A percentile compares a stretch with the other conserved stretches of the same genome.
Conservation (phyloP, 1,284 basidiomycete genomes). For the Melanopsichium pennsylvanicum region DNA sequence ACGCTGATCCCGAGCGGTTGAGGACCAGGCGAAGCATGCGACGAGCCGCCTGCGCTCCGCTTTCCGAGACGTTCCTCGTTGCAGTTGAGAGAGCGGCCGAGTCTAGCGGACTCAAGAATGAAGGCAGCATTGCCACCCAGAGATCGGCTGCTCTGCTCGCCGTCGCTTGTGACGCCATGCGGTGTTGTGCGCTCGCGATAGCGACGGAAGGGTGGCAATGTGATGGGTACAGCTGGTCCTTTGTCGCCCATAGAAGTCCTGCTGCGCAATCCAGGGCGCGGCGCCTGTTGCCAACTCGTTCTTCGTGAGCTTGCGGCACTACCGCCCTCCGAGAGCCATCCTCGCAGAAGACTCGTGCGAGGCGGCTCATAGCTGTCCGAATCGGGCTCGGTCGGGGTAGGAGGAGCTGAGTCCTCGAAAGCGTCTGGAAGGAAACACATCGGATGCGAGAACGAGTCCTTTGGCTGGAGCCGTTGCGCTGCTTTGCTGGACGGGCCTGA, state of each 20-base stretch:
- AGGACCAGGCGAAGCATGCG: not conserved
- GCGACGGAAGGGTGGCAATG: slow-evolving; percentile 32
- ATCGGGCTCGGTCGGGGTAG: slow-evolving; percentile 32
- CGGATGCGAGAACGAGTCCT: slow-evolving; percentile 37
- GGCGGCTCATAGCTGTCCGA: slow-evolving; percentile 25
- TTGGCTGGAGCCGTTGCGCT: slow-evolving; percentile 17
- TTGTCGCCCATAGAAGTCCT: not conserved
- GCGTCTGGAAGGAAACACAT: slow-evolving; percentile 48
- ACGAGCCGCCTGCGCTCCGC: slow-evolving; percentile 1
- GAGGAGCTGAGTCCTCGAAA: slow-evolving; percentile 43
- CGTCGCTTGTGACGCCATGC: slow-evolving; percentile 23
- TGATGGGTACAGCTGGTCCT: slow-evolving; percentile 21
- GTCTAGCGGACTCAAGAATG: slow-evolving; percentile 30
- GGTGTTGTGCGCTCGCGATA: slow-evolving; percentile 17
- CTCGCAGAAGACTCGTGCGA: slow-evolving; percentile 16
- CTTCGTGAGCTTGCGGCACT: slow-evolving; percentile 37
- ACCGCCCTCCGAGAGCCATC: slow-evolving; percentile 34
- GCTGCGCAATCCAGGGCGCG: not conserved
- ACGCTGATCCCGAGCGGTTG: slow-evolving; percentile 22
- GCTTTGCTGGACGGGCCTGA: not conserved
- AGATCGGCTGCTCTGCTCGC: slow-evolving; percentile 23
- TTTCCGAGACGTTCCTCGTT: not conserved
- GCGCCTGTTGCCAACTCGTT: slow-evolving; percentile 34
- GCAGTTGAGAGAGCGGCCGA: not conserved
- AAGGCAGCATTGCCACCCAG: slow-evolving; percentile 37